Percentiles rank a stretch among this genome's conserved stretches.
phyloP scores from a whole-genome alignment of 2,329 filamentous ascomycete genomes.

The Monosporascus sp. region DNA sequence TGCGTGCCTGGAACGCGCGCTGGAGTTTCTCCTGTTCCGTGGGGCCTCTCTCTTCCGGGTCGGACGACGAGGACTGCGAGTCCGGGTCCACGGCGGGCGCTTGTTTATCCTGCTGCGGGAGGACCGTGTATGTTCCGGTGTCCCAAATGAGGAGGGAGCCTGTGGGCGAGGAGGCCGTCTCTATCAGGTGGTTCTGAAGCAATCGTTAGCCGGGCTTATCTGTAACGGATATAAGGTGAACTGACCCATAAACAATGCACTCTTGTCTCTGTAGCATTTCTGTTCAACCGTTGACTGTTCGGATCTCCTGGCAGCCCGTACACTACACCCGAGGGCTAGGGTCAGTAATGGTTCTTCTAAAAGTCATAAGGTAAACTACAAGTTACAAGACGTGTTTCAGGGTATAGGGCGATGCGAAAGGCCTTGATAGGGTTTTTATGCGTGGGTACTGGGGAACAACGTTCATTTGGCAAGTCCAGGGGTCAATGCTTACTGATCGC shows the following conservation, averaged over 20 bases:
- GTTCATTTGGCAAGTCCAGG: too few species aligned
- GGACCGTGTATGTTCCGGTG: conserved; percentile 51
- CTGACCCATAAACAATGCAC: conserved; percentile 55
- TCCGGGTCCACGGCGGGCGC: conserved; percentile 24
- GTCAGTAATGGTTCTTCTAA: background rate
- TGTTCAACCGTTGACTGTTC: conserved; percentile 46
- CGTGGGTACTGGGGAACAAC: too few species aligned
- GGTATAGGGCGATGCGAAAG: too few species aligned
- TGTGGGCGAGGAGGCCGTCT: conserved; percentile 47
- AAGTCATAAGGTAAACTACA: too few species aligned
- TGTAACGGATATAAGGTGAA: conserved; percentile 1
- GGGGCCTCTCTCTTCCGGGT: conserved; percentile 16
- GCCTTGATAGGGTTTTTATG: too few species aligned
- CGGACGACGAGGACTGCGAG: conserved; percentile 26
- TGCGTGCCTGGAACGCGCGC: conserved; percentile 46
- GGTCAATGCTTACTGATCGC: conserved; percentile 36
- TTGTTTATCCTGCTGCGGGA: conserved; percentile 32
- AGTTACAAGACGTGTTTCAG: too few species aligned
- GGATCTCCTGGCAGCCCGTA: conserved; percentile 56
- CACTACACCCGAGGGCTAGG: conserved; percentile 24
- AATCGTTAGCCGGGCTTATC: background rate
- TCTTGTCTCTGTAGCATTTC: conserved; percentile 57
- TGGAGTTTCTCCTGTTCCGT: conserved; percentile 44
- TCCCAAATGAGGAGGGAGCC: conserved; percentile 60
- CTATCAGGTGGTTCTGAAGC: conserved; percentile 54